phyloP scores from a whole-genome alignment of 2,329 filamentous ascomycete species.

The Colletotrichum lentis region DNA sequence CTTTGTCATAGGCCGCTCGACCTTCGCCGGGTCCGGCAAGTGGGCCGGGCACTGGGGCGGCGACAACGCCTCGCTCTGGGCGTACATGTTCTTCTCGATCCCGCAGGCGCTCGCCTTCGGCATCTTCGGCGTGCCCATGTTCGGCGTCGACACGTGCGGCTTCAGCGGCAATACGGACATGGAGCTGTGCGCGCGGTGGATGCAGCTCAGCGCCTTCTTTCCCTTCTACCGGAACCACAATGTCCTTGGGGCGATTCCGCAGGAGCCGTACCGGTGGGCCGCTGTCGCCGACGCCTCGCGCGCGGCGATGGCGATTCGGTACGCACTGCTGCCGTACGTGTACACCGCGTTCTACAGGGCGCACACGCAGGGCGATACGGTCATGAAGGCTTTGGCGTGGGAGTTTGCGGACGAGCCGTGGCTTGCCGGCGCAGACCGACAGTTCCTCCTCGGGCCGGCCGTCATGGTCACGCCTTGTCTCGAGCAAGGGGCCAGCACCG shows the following conservation, averaged over 20 bases:
- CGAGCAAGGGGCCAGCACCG: conserved; percentile 66
- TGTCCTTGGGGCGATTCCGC: conserved; percentile 63
- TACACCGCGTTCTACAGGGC: conserved; percentile 77
- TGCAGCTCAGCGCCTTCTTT: conserved; percentile 77
- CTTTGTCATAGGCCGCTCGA: conserved; percentile 84
- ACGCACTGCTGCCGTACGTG: conserved; percentile 75
- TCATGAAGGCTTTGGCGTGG: conserved; percentile 78
- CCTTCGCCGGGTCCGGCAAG: conserved; percentile 78
- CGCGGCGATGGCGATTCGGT: conserved; percentile 74
- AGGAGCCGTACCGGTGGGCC: conserved; percentile 77
- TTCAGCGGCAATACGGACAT: conserved; percentile 73
- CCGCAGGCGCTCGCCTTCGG: conserved; percentile 76
- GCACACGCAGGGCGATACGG: conserved; percentile 71
- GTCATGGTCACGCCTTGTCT: conserved; percentile 75
- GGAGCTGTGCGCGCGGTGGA: conserved; percentile 78
- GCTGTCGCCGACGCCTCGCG: conserved; percentile 71
- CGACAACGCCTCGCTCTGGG: conserved; percentile 76
- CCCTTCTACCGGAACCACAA: conserved; percentile 85
- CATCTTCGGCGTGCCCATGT: conserved; percentile 81
- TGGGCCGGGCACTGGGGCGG: conserved; percentile 86
- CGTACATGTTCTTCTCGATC: conserved; percentile 79
- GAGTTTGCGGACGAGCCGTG: conserved; percentile 76
- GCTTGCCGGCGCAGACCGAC: conserved; percentile 71
- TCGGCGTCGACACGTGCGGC: conserved; percentile 74
- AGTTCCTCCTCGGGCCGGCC: conserved; percentile 75